phyloP scores from a whole-genome alignment of 2,329 filamentous ascomycete genomes.

The Aaosphaeria pasadenensis region DNA sequence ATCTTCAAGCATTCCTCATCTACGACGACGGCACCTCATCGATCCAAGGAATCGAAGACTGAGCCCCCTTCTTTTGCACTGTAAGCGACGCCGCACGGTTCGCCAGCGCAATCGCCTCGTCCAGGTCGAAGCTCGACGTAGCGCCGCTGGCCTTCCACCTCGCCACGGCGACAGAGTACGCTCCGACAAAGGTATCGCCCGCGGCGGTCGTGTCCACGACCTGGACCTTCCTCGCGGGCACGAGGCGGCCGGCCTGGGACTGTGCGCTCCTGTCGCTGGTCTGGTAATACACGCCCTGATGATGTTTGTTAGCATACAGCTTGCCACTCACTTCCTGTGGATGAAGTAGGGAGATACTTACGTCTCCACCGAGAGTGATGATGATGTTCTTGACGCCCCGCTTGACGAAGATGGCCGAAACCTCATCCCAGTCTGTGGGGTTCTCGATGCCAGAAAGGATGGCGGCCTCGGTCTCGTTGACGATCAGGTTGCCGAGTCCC shows the following conservation, averaged over 20 bases:
- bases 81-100: conserved; percentile 63
- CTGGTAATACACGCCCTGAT: conserved; percentile 39
- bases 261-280: conserved; percentile 46
- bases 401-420: conserved; percentile 55
- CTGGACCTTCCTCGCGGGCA: conserved; percentile 66
- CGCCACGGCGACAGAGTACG: conserved; percentile 74
- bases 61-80: conserved; percentile 64
- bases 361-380: conserved; percentile 78
- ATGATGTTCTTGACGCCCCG: conserved; percentile 74
- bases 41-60: conserved; percentile 65
- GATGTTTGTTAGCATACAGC: conserved; percentile 28
- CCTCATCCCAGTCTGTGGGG: conserved; percentile 29
- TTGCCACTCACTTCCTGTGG: not conserved
- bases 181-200: conserved; percentile 91
- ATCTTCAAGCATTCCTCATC: not conserved
- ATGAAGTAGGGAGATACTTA: conserved; percentile 30
- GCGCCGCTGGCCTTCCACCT: conserved; percentile 40
- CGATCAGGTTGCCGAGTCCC: conserved; percentile 72
- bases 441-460: conserved; percentile 60
- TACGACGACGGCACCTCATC: conserved; percentile 46
- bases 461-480: conserved; percentile 88
- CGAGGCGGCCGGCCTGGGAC: conserved; percentile 40
- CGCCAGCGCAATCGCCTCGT: conserved; percentile 58
- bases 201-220: conserved; percentile 94
- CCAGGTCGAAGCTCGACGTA: conserved; percentile 48